Evolutionary conservation across 1,139 yeast genomes (phyloP), one percentile per base, ranked within the genome.

Genomic region (Blastobotrys elegans): DNA sequence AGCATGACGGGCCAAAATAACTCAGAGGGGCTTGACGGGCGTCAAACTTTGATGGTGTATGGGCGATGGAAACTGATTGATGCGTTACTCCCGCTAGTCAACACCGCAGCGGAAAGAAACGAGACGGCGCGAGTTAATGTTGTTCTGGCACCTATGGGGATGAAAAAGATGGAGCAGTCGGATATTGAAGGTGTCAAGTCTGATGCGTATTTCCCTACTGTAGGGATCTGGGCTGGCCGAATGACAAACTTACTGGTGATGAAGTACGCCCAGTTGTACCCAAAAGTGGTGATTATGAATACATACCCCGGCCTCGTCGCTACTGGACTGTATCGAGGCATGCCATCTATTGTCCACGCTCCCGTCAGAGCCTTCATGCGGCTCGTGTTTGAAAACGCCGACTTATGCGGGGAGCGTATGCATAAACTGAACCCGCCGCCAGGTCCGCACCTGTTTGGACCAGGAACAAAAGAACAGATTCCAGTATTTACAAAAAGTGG

Each of bases 61-160:
- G 53, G 60, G 2, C 54, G 68, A 22, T 58, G 62, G 66, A 47
- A 56, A 26, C 44, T 59, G 14, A 53, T 56, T 13, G 47, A 50
- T 2, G 53, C 51, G 14, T 51, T 64, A 36, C 14, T 60, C 22
- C 61, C 65, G 13, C 50, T 62, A 40, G 47, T 64, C 16, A 47
- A 52, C 29, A 49, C 48, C 11, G 63, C 67, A 13, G 57, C 55
- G 13, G 54, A 55, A 13, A 31, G 18, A 17, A 53, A 50, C 13
- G 63, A 60, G 42, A 55, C 58, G 26, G 57, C 66, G n/a, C 51
- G 64, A 14, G 64, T 64, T 4, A 54, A 64, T 29, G 48, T 56
- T 11, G 63, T 64, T 2, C 49, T 62, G 18, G 57, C 52, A 3
- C 54, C 67, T 16, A 59, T 62, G 2, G 41, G 43, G 18, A 62